A percentile compares a stretch with the other conserved stretches of the same genome.
These are phyloP conservation scores for Entomortierella lignicola DNA, from an alignment of 192 early-diverging fungal species.

Conservation along the genomic window DNA sequence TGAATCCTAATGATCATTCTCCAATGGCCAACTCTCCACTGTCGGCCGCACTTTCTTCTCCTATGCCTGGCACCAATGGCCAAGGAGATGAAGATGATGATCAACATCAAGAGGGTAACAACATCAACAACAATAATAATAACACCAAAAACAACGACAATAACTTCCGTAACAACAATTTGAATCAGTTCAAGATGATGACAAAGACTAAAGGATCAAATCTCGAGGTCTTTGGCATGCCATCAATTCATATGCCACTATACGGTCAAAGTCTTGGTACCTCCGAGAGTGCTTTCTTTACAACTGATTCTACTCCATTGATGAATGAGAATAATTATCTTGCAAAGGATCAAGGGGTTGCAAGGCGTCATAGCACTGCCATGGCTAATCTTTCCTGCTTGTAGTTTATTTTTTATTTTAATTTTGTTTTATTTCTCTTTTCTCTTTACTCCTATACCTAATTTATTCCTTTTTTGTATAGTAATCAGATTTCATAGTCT, in stretches of 20 bases:
- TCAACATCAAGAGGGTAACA: too few species aligned
- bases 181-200: neutral
- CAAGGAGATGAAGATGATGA: constrained; percentile 1
- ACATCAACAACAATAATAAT: neutral
- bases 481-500: too few species aligned
- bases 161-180: neutral
- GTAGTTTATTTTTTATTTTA: constrained; percentile 1
- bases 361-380: constrained; percentile 19
- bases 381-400: constrained; percentile 20
- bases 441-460: too few species aligned
- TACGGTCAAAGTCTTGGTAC: constrained; percentile 15
- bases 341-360: constrained; percentile 25
- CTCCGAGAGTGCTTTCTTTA: constrained; percentile 16
- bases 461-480: too few species aligned
- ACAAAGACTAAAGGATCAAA: constrained; percentile 10
- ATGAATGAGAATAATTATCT: constrained; percentile 17
- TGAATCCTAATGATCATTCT: constrained; percentile 10
- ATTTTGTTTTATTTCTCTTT: neutral
- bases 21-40: constrained; percentile 5
- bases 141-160: neutral
- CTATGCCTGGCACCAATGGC: neutral
- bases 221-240: constrained; percentile 15
- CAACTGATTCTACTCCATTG: neutral
- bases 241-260: constrained; percentile 4
- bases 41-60: constrained; percentile 11